phyloP scores from a whole-genome alignment of 768 basidiomycete species.

The Auricularia cornea region DNA sequence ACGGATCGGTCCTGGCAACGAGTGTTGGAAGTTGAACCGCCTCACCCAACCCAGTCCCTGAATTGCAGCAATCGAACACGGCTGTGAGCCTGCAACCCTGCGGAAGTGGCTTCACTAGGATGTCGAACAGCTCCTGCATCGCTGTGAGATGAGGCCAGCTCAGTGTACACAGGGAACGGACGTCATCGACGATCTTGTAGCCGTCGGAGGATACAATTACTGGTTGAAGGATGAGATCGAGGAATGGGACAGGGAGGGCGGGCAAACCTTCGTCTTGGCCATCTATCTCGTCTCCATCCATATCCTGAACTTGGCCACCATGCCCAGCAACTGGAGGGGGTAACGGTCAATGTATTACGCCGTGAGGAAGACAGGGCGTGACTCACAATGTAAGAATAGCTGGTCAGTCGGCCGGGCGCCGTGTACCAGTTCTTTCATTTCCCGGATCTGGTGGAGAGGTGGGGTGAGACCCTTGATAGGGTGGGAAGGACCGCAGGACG shows the following conservation, averaged over 20 bases:
- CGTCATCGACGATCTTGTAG: constrained; percentile 6
- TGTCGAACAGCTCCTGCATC: constrained; percentile 3
- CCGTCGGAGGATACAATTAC: constrained; percentile 4
- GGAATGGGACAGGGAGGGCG: background rate
- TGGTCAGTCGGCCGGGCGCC: constrained; percentile 2
- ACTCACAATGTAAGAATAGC: background rate
- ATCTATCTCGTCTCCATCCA: constrained; percentile 6
- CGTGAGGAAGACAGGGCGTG: background rate
- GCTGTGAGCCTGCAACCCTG: constrained; percentile 5
- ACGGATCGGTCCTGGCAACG: too few relatives aligned
- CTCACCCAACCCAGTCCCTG: background rate
- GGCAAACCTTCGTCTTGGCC: constrained; percentile 4
- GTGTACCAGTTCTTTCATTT: background rate
- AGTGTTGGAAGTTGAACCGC: too few relatives aligned
- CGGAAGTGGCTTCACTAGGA: constrained; percentile 4
- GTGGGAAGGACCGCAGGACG: background rate
- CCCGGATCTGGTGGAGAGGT: background rate
- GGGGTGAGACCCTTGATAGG: background rate
- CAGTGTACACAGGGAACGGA: background rate
- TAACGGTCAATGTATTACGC: background rate
- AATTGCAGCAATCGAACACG: constrained; percentile 6
- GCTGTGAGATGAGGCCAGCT: background rate
- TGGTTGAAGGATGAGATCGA: background rate
- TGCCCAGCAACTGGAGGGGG: constrained; percentile 3
- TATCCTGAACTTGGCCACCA: constrained; percentile 4